phyloP scores from a whole-genome alignment of 306 rosid genomes.

The Vachellia pachyceras region DNA sequence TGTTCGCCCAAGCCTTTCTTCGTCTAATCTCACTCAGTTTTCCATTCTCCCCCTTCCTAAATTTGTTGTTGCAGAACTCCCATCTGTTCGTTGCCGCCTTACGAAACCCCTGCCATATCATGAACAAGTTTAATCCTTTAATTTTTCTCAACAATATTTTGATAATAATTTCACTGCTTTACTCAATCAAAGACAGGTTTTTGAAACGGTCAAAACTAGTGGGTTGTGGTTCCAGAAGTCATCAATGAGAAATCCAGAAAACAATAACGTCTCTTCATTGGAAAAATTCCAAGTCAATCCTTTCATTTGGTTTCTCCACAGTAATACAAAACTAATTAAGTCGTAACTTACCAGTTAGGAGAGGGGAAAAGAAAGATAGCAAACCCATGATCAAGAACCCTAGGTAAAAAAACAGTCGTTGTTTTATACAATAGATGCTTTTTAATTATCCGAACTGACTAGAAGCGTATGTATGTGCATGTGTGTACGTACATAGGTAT shows the following conservation, averaged over 20 bases:
- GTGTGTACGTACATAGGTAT: constrained; percentile 77
- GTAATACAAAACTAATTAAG: no score
- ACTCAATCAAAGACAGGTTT: neutral
- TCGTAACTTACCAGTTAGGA: no score
- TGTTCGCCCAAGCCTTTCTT: constrained; percentile 78
- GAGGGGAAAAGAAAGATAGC: no score
- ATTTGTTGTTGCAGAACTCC: constrained; percentile 87
- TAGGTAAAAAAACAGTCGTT: no score
- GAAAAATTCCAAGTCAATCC: no score
- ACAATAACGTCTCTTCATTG: no score
- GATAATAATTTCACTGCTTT: neutral
- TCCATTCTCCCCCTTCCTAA: constrained; percentile 75
- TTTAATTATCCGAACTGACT: no score
- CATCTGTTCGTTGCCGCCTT: constrained; percentile 81
- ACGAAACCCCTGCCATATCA: constrained; percentile 69
- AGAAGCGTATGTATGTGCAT: neutral
- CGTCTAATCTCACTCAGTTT: constrained; percentile 63
- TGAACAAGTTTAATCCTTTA: neutral
- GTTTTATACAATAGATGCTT: no score
- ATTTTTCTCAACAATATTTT: neutral
- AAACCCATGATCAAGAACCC: no score
- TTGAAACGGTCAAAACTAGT: neutral
- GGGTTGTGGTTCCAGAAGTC: no score
- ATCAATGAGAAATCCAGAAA: no score
- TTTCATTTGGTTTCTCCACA: no score